These are phyloP conservation scores for Hypoxylon perforatum DNA, from an alignment of 495 filamentous ascomycete species.

Conservation along the genomic window DNA sequence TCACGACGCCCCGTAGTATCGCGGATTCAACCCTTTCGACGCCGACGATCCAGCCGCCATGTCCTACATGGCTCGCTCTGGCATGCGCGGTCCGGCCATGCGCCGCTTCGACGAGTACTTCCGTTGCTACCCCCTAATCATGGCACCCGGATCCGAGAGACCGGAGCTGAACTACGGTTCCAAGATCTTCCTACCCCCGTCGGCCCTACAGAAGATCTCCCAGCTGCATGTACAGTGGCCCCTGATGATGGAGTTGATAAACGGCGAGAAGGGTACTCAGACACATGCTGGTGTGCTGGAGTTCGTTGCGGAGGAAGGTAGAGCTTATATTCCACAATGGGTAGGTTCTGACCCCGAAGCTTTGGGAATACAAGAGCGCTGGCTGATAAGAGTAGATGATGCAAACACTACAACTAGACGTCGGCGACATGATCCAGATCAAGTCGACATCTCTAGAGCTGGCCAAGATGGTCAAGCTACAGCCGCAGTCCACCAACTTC, in stretches of 20 bases:
- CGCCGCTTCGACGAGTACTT: slow-evolving; percentile 96
- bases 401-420: slow-evolving; percentile 87
- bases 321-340: slow-evolving; percentile 96
- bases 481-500: slow-evolving; percentile 90
- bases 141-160: slow-evolving; percentile 93
- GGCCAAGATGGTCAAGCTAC: slow-evolving; percentile 92
- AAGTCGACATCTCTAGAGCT: slow-evolving; percentile 91
- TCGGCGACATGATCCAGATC: slow-evolving; percentile 92
- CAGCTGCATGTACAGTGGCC: slow-evolving; percentile 97
- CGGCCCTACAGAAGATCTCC: slow-evolving; percentile 93
- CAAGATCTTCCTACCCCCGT: slow-evolving; percentile 96
- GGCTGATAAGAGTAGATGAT: slow-evolving; percentile 74
- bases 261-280: slow-evolving; percentile 79
- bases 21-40: slow-evolving; percentile 59
- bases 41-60: slow-evolving; percentile 68
- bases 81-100: slow-evolving; percentile 48
- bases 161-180: slow-evolving; percentile 94
- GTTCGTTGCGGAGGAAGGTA: slow-evolving; percentile 96
- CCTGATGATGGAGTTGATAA: slow-evolving; percentile 94
- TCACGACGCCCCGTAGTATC: slow-evolving; percentile 38
- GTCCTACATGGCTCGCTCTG: slow-evolving; percentile 55
- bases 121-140: slow-evolving; percentile 91
- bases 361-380: slow-evolving; percentile 21
- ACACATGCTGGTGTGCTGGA: slow-evolving; percentile 96
- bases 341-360: slow-evolving; percentile 59